Percentiles rank a stretch among this genome's conserved stretches.
Conservation (phyloP, 257 asterid species). For the Capsicum rhomboideum region DNA sequence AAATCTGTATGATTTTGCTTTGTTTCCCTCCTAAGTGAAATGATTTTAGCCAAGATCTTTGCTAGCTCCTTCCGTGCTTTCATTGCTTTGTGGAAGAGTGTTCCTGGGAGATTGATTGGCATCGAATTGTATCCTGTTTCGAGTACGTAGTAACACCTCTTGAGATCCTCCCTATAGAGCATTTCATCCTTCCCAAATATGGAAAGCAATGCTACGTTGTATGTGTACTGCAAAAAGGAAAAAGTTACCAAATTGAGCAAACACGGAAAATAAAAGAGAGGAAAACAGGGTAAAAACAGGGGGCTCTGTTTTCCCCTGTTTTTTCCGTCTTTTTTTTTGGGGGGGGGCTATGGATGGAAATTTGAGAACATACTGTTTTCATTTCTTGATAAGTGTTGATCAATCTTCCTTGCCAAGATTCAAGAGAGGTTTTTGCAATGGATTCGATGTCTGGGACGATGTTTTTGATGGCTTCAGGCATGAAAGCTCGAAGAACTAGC, state of each 20-base stretch:
- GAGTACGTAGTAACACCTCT: constrained; percentile 58
- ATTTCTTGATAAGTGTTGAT: constrained; percentile 75
- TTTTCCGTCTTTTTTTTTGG: too few relatives aligned
- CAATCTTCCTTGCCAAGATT: constrained; percentile 45
- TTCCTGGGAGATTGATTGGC: constrained; percentile 64
- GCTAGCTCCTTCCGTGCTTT: constrained; percentile 60
- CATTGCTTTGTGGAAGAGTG: constrained; percentile 69
- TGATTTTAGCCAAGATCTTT: constrained; percentile 42
- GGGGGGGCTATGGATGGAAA: not conserved
- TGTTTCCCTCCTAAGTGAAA: constrained; percentile 32
- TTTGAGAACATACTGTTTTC: constrained; percentile 47
- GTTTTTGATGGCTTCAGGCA: constrained; percentile 51
- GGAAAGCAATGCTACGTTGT: constrained; percentile 70
- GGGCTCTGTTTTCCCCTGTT: constrained; percentile 23
- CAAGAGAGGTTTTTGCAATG: constrained; percentile 26
- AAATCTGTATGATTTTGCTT: constrained; percentile 36
- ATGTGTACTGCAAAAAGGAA: constrained; percentile 56
- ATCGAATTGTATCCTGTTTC: constrained; percentile 75
- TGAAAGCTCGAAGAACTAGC: constrained; percentile 67
- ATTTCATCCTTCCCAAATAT: constrained; percentile 63
- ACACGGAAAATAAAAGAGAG: not conserved
- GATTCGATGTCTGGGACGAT: constrained; percentile 47
- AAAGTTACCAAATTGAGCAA: not conserved
- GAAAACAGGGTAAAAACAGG: too few relatives aligned
- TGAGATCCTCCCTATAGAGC: constrained; percentile 58